Evolutionary conservation across 257 asterid genomes (phyloP).

Genomic region (Solanum okadae): DNA sequence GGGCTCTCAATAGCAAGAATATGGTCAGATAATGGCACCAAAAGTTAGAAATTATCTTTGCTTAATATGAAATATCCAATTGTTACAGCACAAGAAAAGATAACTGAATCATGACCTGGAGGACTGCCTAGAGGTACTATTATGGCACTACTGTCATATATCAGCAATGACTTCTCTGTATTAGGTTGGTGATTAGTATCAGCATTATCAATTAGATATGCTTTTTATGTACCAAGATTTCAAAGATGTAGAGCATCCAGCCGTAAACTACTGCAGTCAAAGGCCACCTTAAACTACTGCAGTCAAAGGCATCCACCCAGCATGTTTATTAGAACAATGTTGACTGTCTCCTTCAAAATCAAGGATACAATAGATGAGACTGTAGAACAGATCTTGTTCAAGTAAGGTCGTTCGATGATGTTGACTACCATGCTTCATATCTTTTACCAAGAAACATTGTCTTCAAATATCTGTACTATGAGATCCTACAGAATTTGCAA

Average conservation of each 20-base stretch:
- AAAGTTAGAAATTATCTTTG: not conserved
- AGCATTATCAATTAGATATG: not conserved
- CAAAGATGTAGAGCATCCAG: not conserved
- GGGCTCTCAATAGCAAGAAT: constrained; percentile 9
- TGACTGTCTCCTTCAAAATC: not conserved
- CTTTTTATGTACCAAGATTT: not conserved
- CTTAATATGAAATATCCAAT: not conserved
- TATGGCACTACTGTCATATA: not conserved
- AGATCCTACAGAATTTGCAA: not conserved
- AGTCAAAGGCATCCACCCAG: not conserved
- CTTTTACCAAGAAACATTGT: not conserved
- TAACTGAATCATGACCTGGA: not conserved
- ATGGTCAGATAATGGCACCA: constrained; percentile 3
- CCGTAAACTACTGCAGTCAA: not conserved
- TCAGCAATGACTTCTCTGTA: not conserved
- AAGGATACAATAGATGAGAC: not conserved
- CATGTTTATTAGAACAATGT: not conserved
- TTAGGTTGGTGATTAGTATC: not conserved
- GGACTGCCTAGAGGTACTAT: not conserved
- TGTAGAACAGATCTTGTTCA: not conserved
- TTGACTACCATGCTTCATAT: not conserved
- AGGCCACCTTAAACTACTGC: not conserved
- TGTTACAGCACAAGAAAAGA: not conserved
- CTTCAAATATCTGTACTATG: not conserved
- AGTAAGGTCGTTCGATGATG: not conserved